phyloP scores from a whole-genome alignment of 495 filamentous ascomycete genomes.

The Hyaloscypha finlandica region DNA sequence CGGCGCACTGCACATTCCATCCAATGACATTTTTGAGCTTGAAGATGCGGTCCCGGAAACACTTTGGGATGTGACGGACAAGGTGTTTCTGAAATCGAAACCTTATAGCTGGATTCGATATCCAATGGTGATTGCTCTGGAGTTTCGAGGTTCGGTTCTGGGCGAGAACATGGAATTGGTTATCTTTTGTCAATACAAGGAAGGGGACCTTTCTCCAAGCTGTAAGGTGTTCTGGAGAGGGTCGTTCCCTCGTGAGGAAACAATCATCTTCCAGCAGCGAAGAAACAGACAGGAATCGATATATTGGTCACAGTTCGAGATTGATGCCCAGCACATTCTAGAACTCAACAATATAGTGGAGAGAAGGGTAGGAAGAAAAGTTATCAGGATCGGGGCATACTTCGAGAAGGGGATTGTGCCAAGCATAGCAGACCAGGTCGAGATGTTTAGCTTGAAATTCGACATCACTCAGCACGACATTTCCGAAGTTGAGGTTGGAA shows the following conservation, averaged over 20 bases:
- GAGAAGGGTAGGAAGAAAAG: background rate
- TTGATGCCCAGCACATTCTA: background rate
- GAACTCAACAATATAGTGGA: background rate
- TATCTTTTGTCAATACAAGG: constrained; percentile 9
- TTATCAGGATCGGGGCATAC: background rate
- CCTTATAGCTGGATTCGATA: constrained; percentile 19
- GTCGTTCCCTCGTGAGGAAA: background rate
- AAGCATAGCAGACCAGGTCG: background rate
- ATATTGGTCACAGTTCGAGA: constrained; percentile 7
- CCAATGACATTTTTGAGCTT: background rate
- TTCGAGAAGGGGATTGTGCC: constrained; percentile 2
- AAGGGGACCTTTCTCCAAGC: background rate
- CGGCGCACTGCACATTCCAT: constrained; percentile 14
- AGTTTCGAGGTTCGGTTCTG: background rate
- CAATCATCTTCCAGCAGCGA: constrained; percentile 4
- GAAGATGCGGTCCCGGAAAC: constrained; percentile 8
- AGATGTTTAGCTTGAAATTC: constrained; percentile 5
- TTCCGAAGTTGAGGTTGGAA: background rate
- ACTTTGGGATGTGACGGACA: constrained; percentile 20
- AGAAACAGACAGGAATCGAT: constrained; percentile 9
- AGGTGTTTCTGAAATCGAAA: constrained; percentile 20
- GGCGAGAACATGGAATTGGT: background rate
- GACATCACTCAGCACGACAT: background rate
- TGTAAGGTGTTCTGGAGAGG: constrained; percentile 6
- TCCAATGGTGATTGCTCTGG: constrained; percentile 19